Evolutionary conservation across 768 basidiomycete species (phyloP).

Genomic region (Pleurotus giganteus): DNA sequence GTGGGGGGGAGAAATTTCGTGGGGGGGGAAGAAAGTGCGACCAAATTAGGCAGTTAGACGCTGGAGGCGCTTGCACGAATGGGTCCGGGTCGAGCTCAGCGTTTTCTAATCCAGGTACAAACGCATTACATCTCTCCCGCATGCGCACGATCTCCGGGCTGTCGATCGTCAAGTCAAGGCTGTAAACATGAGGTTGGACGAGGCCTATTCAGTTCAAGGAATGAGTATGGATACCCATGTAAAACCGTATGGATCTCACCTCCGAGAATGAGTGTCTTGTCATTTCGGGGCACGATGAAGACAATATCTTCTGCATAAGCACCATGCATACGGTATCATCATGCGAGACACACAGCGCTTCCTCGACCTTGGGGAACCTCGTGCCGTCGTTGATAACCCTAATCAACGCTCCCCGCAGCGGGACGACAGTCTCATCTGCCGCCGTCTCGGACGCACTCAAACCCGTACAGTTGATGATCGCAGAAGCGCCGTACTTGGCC

Average conservation of each 20-base stretch:
- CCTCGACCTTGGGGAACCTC: conserved; percentile 30
- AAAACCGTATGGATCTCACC: conserved; percentile 9
- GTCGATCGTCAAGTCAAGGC: conserved; percentile 24
- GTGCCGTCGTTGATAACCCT: conserved; percentile 33
- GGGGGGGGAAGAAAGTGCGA: no score
- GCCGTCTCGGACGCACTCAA: conserved; percentile 29
- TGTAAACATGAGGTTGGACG: conserved; percentile 22
- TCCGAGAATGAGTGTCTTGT: conserved; percentile 32
- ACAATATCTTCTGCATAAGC: conserved; percentile 28
- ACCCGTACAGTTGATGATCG: conserved; percentile 35
- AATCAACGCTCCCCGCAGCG: conserved; percentile 34
- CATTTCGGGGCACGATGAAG: conserved; percentile 34
- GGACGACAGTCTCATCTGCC: conserved; percentile 29
- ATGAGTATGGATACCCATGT: neutral
- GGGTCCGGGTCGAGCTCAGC: conserved; percentile 24
- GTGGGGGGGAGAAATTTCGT: no score
- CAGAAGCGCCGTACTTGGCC: conserved; percentile 23
- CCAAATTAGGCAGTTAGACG: no score
- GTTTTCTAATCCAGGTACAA: conserved; percentile 24
- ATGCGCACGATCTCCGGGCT: conserved; percentile 28
- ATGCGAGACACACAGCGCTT: conserved; percentile 30
- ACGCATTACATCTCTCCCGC: conserved; percentile 26
- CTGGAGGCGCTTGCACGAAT: conserved; percentile 26
- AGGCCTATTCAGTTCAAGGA: conserved; percentile 15
- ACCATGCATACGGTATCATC: conserved; percentile 27